These are phyloP conservation scores for Oryza brachyantha DNA, from an alignment of 176 grass and related monocot genomes.

Conservation along the genomic window DNA sequence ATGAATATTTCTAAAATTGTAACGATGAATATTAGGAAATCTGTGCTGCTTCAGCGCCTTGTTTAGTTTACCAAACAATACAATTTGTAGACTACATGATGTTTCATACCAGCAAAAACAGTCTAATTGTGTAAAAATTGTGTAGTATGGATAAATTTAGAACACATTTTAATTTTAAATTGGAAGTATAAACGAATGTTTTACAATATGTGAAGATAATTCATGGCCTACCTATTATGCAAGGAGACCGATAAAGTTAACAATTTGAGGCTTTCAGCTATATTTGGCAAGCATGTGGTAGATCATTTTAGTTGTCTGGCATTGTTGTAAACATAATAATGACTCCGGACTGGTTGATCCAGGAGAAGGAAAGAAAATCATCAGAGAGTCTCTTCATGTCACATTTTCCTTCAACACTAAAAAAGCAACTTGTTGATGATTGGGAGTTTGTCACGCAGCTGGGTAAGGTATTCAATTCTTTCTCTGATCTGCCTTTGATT, in stretches of 20 bases:
- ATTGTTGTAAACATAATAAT: not conserved
- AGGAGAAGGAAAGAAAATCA: slow-evolving; percentile 80
- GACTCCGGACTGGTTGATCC: slow-evolving; percentile 1
- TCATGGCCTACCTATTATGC: not conserved
- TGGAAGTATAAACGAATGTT: not conserved
- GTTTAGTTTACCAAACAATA: not conserved
- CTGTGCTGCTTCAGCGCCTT: not conserved
- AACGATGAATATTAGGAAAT: not conserved
- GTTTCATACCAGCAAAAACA: not conserved
- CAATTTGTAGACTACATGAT: not conserved
- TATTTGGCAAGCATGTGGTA: slow-evolving; percentile 19
- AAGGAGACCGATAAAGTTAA: not conserved
- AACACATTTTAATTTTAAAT: slow-evolving; percentile 6
- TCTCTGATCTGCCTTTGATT: slow-evolving; percentile 13
- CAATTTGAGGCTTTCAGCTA: not conserved
- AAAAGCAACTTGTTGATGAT: slow-evolving; percentile 97
- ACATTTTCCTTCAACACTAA: slow-evolving; percentile 83
- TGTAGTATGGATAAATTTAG: slow-evolving; percentile 6
- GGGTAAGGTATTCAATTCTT: slow-evolving; percentile 76
- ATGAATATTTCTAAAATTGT: not conserved
- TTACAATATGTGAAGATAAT: not conserved
- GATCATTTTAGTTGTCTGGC: not conserved
- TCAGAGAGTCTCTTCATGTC: slow-evolving; percentile 67
- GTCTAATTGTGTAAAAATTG: not conserved
- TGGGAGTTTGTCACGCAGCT: slow-evolving; percentile 87